Percentiles rank a stretch among this genome's conserved stretches.
phyloP scores from a whole-genome alignment of 2,329 filamentous ascomycete species.

The Sporothrix euskadiensis region DNA sequence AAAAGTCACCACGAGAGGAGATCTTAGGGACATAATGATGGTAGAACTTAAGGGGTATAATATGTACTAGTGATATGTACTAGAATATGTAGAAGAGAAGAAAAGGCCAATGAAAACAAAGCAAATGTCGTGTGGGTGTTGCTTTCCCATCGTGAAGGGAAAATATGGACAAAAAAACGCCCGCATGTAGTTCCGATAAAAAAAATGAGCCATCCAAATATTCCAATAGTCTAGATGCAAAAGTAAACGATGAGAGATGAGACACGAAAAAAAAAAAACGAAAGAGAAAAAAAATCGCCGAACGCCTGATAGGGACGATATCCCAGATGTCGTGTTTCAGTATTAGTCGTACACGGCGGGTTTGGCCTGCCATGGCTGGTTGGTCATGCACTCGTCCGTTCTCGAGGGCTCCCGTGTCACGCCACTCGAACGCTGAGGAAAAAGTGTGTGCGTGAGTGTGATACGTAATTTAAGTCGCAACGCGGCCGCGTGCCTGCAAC shows the following conservation, averaged over 20 bases:
- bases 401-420: slow-evolving; percentile 7
- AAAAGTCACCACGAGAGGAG: background rate
- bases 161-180: background rate
- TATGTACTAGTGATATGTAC: slow-evolving; percentile 21
- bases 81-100: background rate
- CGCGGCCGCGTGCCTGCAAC: slow-evolving; percentile 42
- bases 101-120: background rate
- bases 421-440: background rate
- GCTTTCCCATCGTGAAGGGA: background rate
- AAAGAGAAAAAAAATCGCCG: background rate
- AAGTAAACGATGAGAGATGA: slow-evolving; percentile 12
- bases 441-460: background rate
- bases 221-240: slow-evolving; percentile 3
- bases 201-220: background rate
- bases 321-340: background rate
- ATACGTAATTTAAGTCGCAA: slow-evolving; percentile 31
- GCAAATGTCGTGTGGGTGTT: background rate
- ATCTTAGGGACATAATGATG: background rate
- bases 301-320: background rate
- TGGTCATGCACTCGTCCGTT: background rate
- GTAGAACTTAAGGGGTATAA: slow-evolving; percentile 21
- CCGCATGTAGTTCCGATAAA: background rate
- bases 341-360: slow-evolving; percentile 5
- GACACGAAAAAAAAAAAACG: background rate
- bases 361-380: background rate